Percentiles rank a stretch among this genome's conserved stretches.
phyloP scores from a whole-genome alignment of 176 grass and related monocot genomes.

The Hordeum marinum region DNA sequence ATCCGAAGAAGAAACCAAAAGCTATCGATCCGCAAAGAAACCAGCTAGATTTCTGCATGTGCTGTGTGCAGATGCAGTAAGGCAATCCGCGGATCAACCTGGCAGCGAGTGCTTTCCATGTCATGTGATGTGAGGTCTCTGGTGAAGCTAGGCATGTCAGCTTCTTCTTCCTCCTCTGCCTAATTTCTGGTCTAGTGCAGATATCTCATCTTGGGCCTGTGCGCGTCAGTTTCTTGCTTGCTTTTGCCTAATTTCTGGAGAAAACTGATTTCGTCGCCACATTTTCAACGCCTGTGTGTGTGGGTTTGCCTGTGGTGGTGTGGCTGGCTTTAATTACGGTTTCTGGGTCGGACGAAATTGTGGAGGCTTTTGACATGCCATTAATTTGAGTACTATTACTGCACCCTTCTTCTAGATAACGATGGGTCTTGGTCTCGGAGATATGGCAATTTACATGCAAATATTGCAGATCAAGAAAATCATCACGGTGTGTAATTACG shows the following conservation, averaged over 20 bases:
- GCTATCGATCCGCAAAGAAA: neutral
- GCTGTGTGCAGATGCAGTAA: neutral
- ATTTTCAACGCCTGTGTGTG: neutral
- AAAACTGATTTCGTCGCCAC: neutral
- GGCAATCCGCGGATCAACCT: neutral
- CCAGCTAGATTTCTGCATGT: neutral
- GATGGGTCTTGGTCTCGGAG: neutral
- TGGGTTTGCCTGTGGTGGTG: neutral
- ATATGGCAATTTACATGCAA: neutral
- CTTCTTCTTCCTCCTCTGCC: neutral
- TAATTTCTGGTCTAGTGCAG: neutral
- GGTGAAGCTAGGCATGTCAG: neutral
- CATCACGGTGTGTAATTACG: neutral
- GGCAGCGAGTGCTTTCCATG: neutral
- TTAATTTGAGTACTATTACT: neutral
- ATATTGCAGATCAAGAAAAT: neutral
- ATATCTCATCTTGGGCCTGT: neutral
- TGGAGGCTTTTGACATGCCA: neutral
- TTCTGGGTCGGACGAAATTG: neutral
- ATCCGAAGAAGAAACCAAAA: neutral
- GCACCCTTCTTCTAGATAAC: neutral
- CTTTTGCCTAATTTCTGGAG: neutral
- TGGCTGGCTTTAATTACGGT: conserved; percentile 14
- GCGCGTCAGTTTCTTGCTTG: neutral
- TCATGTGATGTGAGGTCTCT: neutral